Percentiles rank a stretch among this genome's conserved stretches.
These are phyloP conservation scores for Hypoxylon sp. DNA, from an alignment of 2,329 filamentous ascomycete species.

Conservation along the genomic window DNA sequence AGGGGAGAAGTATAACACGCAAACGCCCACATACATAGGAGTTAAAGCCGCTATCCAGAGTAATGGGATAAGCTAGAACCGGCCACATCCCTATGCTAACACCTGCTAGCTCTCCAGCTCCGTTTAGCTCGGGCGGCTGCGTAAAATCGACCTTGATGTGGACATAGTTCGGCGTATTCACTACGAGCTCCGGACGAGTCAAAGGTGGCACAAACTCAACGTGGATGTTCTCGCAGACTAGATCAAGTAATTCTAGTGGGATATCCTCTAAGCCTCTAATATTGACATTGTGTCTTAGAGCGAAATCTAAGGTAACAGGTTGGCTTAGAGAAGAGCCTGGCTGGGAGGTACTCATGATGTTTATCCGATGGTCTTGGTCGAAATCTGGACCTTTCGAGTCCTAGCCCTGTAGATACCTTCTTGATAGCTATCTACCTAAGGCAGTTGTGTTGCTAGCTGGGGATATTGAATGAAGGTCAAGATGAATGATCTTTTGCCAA, in stretches of 20 bases:
- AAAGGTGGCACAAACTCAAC: not conserved
- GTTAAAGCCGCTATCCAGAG: not conserved
- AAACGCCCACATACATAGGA: not conserved
- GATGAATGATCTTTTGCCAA: not conserved
- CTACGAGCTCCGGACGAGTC: too few species aligned
- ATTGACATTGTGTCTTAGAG: not conserved
- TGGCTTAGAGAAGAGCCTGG: not conserved
- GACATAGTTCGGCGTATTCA: not conserved
- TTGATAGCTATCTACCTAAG: too few species aligned
- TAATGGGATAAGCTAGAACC: not conserved
- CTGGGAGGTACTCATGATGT: not conserved
- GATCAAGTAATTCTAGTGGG: not conserved
- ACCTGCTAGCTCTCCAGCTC: not conserved
- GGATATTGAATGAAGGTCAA: not conserved
- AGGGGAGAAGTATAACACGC: not conserved
- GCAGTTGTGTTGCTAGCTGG: too few species aligned
- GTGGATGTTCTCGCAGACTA: not conserved
- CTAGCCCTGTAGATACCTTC: not conserved
- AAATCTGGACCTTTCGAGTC: not conserved
- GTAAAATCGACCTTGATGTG: conserved; percentile 10
- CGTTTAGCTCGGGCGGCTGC: not conserved
- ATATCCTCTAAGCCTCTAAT: not conserved
- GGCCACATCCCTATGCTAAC: not conserved
- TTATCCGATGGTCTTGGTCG: not conserved
- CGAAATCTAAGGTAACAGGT: not conserved